These are phyloP conservation scores for Rhynchospora breviuscula DNA, from an alignment of 176 grass and related monocot genomes.

Conservation along the genomic window DNA sequence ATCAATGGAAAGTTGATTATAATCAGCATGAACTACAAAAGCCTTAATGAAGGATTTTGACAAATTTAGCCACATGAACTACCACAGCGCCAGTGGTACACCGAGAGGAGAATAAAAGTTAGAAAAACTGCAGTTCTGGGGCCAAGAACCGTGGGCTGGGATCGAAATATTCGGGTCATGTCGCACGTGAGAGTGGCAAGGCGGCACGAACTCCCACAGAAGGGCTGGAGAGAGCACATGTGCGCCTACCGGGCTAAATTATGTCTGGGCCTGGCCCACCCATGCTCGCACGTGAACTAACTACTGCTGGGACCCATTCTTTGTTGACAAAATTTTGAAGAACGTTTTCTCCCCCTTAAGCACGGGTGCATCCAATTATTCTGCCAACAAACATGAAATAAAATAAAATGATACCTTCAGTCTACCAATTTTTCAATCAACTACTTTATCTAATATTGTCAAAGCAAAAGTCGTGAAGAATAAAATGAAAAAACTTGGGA, in stretches of 20 bases:
- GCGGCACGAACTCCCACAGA: not conserved
- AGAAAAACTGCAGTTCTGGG: not conserved
- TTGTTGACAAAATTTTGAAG: no score
- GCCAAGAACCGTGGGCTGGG: not conserved
- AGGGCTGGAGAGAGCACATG: not conserved
- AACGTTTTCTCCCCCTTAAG: no score
- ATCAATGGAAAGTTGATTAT: no score
- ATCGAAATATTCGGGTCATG: conserved; percentile 29
- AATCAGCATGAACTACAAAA: no score
- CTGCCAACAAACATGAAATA: no score
- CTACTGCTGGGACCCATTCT: not conserved
- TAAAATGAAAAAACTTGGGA: no score
- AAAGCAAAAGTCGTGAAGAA: no score
- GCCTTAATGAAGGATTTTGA: not conserved
- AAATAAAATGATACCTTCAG: no score
- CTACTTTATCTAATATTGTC: no score
- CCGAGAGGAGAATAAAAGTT: not conserved
- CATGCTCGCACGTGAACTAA: conserved; percentile 28
- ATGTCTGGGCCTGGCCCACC: conserved; percentile 21
- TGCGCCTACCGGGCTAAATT: conserved; percentile 19
- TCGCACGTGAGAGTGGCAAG: conserved; percentile 24
- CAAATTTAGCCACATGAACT: not conserved
- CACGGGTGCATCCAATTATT: no score
- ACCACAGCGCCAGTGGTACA: not conserved
- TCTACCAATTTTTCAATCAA: no score